Conservation (phyloP, 768 basidiomycete species). For the Boletus rufocinnamomeus region DNA sequence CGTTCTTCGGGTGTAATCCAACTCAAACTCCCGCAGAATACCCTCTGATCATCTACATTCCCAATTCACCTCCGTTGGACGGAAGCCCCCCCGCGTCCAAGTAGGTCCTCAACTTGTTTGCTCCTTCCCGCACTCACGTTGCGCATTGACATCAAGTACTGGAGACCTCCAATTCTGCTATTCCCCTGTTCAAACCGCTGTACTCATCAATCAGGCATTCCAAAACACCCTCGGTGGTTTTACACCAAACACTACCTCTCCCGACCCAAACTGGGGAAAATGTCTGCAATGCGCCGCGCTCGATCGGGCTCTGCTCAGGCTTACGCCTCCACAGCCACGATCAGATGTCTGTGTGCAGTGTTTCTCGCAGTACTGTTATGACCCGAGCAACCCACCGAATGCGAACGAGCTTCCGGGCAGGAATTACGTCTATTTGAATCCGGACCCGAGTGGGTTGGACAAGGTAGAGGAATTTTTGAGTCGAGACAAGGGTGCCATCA, state of each 20-base stretch:
- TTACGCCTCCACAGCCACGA: constrained; percentile 36
- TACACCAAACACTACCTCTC: constrained; percentile 53
- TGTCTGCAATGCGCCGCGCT: constrained; percentile 67
- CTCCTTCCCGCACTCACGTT: constrained; percentile 8
- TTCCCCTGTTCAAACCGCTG: constrained; percentile 48
- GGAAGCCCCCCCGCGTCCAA: constrained; percentile 66
- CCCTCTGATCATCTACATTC: constrained; percentile 73
- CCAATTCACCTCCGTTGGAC: constrained; percentile 70
- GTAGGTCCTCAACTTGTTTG: constrained; percentile 35
- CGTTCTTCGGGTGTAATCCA: constrained; percentile 80
- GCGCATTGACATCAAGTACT: constrained; percentile 40
- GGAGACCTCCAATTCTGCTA: constrained; percentile 64
- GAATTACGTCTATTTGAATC: constrained; percentile 50
- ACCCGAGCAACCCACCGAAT: constrained; percentile 60
- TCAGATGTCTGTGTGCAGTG: constrained; percentile 59
- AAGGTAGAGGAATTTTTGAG: constrained; percentile 47
- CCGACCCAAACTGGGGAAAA: constrained; percentile 55
- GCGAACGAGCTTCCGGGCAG: constrained; percentile 43
- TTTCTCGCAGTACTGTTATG: constrained; percentile 58
- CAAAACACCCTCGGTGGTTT: constrained; percentile 60
- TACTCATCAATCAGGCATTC: constrained; percentile 65
- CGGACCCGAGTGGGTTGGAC: constrained; percentile 52
- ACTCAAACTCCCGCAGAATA: constrained; percentile 49
- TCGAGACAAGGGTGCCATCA: constrained; percentile 46
- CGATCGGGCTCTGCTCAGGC: constrained; percentile 51